Evolutionary conservation across 1,284 basidiomycete genomes (phyloP).

Genomic region (Porogramme epimiltina): DNA sequence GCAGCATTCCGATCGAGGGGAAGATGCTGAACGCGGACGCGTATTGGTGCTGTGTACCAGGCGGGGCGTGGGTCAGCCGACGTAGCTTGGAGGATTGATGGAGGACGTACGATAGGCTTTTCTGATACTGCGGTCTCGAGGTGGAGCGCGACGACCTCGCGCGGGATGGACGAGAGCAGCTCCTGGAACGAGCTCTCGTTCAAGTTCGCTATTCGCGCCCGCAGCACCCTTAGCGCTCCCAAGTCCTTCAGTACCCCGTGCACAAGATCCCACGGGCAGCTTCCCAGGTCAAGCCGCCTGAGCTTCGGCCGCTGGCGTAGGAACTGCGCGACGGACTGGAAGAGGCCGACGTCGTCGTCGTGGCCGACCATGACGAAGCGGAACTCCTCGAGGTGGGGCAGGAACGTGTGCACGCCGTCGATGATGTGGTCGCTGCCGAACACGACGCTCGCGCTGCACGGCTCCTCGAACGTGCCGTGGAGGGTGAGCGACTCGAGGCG

Average conservation of each 20-base stretch:
- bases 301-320: conserved; percentile 48
- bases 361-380: conserved; percentile 64
- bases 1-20: conserved; percentile 55
- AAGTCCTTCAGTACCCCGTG: conserved; percentile 51
- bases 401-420: conserved; percentile 56
- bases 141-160: conserved; percentile 53
- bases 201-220: conserved; percentile 54
- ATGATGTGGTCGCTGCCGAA: conserved; percentile 64
- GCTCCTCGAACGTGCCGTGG: conserved; percentile 64
- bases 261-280: conserved; percentile 64
- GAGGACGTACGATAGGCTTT: conserved; percentile 47
- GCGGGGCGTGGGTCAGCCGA: too few species aligned
- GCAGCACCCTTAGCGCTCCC: conserved; percentile 50
- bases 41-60: conserved; percentile 55
- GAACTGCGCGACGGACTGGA: conserved; percentile 56
- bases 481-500: conserved; percentile 60
- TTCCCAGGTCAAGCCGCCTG: conserved; percentile 58
- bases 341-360: conserved; percentile 54
- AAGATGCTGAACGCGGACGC: conserved; percentile 49
- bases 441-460: conserved; percentile 56
- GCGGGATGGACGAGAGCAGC: conserved; percentile 48
- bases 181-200: conserved; percentile 38
- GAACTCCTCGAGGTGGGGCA: conserved; percentile 62
- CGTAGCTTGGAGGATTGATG: too few species aligned
- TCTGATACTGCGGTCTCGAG: conserved; percentile 51